These are phyloP conservation scores for Gremmenia infestans DNA, from an alignment of 2,329 filamentous ascomycete species.

Conservation along the genomic window DNA sequence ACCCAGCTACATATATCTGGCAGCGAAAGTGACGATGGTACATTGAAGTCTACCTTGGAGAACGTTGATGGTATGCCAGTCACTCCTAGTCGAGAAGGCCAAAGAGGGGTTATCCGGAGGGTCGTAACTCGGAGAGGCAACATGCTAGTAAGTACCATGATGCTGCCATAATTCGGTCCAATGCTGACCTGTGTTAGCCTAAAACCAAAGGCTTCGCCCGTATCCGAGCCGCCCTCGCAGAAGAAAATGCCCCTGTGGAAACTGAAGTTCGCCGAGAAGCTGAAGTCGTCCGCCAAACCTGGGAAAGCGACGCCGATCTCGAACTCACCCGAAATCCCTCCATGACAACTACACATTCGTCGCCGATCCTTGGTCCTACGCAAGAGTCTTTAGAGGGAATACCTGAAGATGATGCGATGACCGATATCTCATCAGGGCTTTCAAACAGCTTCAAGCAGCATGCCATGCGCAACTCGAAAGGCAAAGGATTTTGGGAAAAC, in stretches of 20 bases:
- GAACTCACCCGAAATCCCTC: constrained; percentile 41
- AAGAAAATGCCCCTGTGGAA: constrained; percentile 84
- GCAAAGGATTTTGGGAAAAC: constrained; percentile 72
- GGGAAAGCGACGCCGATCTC: constrained; percentile 74
- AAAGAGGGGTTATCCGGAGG: constrained; percentile 73
- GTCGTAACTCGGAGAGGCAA: constrained; percentile 85
- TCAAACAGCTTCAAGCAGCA: constrained; percentile 73
- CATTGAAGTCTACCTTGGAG: constrained; percentile 39
- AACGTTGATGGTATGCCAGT: constrained; percentile 36
- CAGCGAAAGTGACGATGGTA: constrained; percentile 73
- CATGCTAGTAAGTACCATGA: constrained; percentile 61
- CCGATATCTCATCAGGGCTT: constrained; percentile 40
- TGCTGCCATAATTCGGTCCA: not conserved
- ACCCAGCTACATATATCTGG: constrained; percentile 80
- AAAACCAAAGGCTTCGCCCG: constrained; percentile 96
- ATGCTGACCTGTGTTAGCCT: constrained; percentile 52
- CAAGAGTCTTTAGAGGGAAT: constrained; percentile 65
- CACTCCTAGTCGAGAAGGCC: constrained; percentile 47
- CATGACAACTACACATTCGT: constrained; percentile 58
- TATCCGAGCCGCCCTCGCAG: constrained; percentile 81
- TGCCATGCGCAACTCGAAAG: constrained; percentile 65
- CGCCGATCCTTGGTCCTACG: constrained; percentile 58
- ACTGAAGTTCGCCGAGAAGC: constrained; percentile 86
- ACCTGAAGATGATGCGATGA: constrained; percentile 64
- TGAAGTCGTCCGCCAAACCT: constrained; percentile 91